These are phyloP conservation scores for Trichoderma gracile DNA, from an alignment of 2,329 filamentous ascomycete genomes.

Conservation along the genomic window DNA sequence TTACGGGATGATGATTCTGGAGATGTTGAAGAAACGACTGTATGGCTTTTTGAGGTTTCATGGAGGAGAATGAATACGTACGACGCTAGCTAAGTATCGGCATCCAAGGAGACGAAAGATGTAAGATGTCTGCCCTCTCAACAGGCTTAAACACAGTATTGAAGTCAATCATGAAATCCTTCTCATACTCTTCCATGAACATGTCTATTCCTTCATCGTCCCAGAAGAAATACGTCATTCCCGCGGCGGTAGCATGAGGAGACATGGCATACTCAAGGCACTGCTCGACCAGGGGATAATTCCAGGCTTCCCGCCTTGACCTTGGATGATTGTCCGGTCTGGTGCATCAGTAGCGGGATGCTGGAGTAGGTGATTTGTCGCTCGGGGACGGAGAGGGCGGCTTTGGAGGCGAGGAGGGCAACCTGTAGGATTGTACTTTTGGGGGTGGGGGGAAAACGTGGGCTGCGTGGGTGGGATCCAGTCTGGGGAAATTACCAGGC, in stretches of 20 bases:
- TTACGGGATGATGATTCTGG: neutral
- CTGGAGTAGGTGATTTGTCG: conserved; percentile 31
- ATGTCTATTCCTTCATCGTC: conserved; percentile 29
- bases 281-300: conserved; percentile 31
- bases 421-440: conserved; percentile 31
- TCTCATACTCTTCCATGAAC: conserved; percentile 30
- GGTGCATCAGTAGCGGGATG: conserved; percentile 33
- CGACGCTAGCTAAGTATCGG: conserved; percentile 32
- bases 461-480: conserved; percentile 27
- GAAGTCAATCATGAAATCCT: conserved; percentile 27
- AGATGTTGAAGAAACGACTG: neutral
- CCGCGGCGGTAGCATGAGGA: conserved; percentile 10
- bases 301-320: conserved; percentile 28
- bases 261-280: conserved; percentile 29
- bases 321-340: conserved; percentile 30
- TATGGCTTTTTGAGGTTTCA: too few species aligned
- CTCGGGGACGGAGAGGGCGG: conserved; percentile 24
- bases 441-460: too few species aligned
- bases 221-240: conserved; percentile 35
- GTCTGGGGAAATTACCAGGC: conserved; percentile 32
- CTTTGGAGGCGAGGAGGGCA: conserved; percentile 28
- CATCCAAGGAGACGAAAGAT: conserved; percentile 32
- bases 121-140: conserved; percentile 33
- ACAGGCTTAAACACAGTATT: conserved; percentile 29
- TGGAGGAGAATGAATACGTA: conserved; percentile 25